Percentiles rank a stretch among this genome's conserved stretches.
Conservation (phyloP, 1,139 yeast genomes). For the Suhomyces chickasaworum region DNA sequence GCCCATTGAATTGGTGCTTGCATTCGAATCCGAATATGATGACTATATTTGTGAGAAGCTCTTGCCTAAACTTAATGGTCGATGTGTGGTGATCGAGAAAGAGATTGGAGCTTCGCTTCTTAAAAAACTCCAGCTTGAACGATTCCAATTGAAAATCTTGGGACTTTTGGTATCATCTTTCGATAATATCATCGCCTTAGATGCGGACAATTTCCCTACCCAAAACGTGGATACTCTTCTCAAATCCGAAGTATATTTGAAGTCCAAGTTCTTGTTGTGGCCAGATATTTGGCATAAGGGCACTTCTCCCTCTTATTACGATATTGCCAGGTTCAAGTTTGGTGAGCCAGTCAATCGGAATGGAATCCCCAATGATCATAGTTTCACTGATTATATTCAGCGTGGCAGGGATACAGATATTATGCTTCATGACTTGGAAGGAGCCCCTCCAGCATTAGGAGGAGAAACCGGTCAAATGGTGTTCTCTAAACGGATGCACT, state of each 20-base stretch:
- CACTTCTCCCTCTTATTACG: slow-evolving; percentile 20
- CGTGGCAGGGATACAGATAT: slow-evolving; percentile 22
- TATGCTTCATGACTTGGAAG: slow-evolving; percentile 36
- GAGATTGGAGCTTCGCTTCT: slow-evolving; percentile 32
- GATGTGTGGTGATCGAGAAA: slow-evolving; percentile 36
- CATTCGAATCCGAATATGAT: slow-evolving; percentile 23
- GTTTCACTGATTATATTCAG: slow-evolving; percentile 18
- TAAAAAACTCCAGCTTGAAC: slow-evolving; percentile 18
- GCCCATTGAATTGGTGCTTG: slow-evolving; percentile 23
- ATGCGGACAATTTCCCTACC: slow-evolving; percentile 27
- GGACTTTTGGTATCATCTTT: slow-evolving; percentile 25
- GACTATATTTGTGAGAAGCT: slow-evolving; percentile 20
- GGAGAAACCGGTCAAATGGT: slow-evolving; percentile 42
- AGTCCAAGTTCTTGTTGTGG: slow-evolving; percentile 23
- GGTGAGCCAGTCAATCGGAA: slow-evolving; percentile 22
- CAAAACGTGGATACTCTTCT: slow-evolving; percentile 24
- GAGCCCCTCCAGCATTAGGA: slow-evolving; percentile 32
- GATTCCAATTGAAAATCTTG: slow-evolving; percentile 25
- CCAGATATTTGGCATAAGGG: slow-evolving; percentile 30
- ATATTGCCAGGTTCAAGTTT: slow-evolving; percentile 22
- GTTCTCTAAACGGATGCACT: slow-evolving; percentile 34
- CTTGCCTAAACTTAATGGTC: slow-evolving; percentile 23
- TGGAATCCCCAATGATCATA: slow-evolving; percentile 21
- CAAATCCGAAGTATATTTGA: slow-evolving; percentile 16
- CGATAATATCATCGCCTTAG: slow-evolving; percentile 25